Conservation (phyloP, 495 filamentous ascomycete species). For the Massariosphaeria phaeospora region DNA sequence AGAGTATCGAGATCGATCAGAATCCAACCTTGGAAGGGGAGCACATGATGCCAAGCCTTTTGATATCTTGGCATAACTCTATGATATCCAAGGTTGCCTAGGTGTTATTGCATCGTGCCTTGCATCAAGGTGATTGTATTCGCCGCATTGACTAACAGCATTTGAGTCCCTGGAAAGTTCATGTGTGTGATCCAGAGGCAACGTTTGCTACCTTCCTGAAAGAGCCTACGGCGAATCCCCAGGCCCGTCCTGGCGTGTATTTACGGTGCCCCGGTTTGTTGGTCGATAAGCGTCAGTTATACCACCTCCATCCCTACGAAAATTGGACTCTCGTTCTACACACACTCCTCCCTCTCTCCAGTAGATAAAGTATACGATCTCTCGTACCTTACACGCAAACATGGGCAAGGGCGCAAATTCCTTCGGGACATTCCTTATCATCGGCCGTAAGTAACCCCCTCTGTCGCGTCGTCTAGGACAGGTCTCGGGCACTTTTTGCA, state of each 20-base stretch:
- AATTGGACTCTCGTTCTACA: neutral
- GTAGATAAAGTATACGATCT: neutral
- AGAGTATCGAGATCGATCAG: too few species aligned
- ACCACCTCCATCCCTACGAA: neutral
- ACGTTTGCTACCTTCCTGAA: slow-evolving; percentile 9
- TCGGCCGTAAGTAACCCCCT: slow-evolving; percentile 66
- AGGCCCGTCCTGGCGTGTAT: too few species aligned
- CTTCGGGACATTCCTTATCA: slow-evolving; percentile 93
- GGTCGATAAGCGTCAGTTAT: slow-evolving; percentile 10
- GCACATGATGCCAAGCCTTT: too few species aligned
- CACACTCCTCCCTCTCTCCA: neutral
- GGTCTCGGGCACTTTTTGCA: neutral
- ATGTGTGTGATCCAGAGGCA: neutral
- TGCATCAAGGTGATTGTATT: too few species aligned
- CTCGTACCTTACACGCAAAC: neutral
- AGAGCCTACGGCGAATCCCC: slow-evolving; percentile 3
- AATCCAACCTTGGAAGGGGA: too few species aligned
- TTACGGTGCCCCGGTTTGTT: too few species aligned
- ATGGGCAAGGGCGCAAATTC: slow-evolving; percentile 33
- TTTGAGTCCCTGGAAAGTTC: too few species aligned
- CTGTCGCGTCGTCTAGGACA: neutral
- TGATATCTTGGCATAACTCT: too few species aligned
- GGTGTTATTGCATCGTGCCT: too few species aligned
- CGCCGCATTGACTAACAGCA: too few species aligned
- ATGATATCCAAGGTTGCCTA: too few species aligned